Base-by-base conservation (phyloP, 129 eudicot genomes). In the Artemisia annua region DNA sequence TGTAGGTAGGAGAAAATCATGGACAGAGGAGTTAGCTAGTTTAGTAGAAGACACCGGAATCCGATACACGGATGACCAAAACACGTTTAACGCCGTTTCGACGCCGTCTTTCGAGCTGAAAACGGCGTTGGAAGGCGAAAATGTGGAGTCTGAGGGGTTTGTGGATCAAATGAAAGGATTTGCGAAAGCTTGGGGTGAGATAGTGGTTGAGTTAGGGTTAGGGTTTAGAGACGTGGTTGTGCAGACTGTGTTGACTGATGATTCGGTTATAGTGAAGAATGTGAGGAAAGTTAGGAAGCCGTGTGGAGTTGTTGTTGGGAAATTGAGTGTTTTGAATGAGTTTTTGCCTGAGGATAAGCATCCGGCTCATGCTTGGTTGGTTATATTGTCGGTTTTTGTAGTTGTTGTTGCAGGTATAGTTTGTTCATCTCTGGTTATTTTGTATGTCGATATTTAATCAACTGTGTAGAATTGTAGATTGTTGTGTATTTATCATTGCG, bases 291-390 rank as follows among this genome's bases (percentile, higher is more conserved):
- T 85, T 55, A 83, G 76, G 49, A 81, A 83, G 19, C 85, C 88
- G 2, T 62, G 81, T 53, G 54, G 71, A 43, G 72, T 63, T 26
- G 81, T 85, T 46, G 80, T 81, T 1, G 79, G 69, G 55, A 86
- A 62, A 48, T 51, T 94, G 78, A 83, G 96, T 46, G 83, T 84
- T 68, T 70, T 94, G 75, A 94, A 94, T 70, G 96, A 90, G 71
- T 86, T 51, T 66, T 78, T 94, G 93, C 98, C 98, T 22, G 98
- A 94, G 82, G 98, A 90, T 86, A 88, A 96, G n/a, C 84, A 94
- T 80, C 98, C 98, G 0, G 53, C 79, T 35, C 83, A 78, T 69
- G 98, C 87, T 28, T 94, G 98, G 97, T 85, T 89, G 60, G 87
- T 94, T 48, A 73, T 94, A 11, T 71, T 90, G 63, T 84, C 85